Percentiles rank a stretch among this genome's conserved stretches.
Conservation (phyloP, 257 asterid species). For the Nemophila menziesii region DNA sequence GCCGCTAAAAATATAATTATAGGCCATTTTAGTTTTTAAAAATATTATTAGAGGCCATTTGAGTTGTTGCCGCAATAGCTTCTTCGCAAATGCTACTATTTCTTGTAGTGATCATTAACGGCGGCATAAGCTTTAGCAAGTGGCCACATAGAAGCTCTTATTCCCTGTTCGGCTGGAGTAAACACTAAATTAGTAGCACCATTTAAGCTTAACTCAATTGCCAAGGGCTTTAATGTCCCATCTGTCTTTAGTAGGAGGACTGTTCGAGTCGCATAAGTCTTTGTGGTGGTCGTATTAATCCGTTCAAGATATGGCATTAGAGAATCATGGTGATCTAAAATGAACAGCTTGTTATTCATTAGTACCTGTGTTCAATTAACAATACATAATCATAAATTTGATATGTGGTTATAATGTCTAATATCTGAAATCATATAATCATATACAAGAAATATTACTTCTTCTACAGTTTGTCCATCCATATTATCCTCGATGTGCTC, state of each 20-base stretch:
- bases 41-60: no score
- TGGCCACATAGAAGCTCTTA: constrained; percentile 67
- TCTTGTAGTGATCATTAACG: no score
- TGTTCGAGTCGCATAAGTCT: constrained; percentile 76
- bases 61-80: no score
- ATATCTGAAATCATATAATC: no score
- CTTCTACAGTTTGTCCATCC: constrained; percentile 51
- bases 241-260: constrained; percentile 63
- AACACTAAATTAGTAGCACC: constrained; percentile 61
- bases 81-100: no score
- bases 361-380: constrained; percentile 36
- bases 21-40: no score
- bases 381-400: neutral
- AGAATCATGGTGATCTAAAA: constrained; percentile 79
- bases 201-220: constrained; percentile 64
- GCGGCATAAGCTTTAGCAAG: constrained; percentile 92
- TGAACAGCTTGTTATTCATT: constrained; percentile 36
- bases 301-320: constrained; percentile 66
- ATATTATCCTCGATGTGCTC: constrained; percentile 49
- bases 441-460: constrained; percentile 31
- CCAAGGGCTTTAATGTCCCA: constrained; percentile 78
- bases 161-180: constrained; percentile 57
- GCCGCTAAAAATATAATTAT: no score
- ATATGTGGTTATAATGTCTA: no score
- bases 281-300: constrained; percentile 56